Conservation (phyloP, 2,329 filamentous ascomycete species). For the Microcera coccophila region DNA sequence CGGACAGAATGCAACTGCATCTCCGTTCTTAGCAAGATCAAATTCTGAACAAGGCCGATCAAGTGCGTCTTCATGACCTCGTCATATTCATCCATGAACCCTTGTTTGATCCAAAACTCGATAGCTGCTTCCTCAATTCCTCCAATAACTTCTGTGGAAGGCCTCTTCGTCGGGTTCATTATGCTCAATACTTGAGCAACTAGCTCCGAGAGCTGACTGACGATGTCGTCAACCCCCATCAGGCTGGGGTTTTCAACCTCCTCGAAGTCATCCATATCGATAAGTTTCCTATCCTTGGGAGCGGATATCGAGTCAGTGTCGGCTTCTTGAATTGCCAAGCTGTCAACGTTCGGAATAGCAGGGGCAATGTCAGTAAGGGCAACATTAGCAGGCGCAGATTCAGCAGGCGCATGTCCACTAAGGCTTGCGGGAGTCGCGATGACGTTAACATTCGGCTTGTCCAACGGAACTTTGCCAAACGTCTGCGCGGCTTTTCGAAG, state of each 20-base stretch:
- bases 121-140: conserved; percentile 27
- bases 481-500: conserved; percentile 8
- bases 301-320: background rate
- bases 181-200: conserved; percentile 13
- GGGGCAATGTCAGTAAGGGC: background rate
- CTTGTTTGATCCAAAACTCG: conserved; percentile 23
- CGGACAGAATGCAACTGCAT: conserved; percentile 1
- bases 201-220: conserved; percentile 11
- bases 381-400: background rate
- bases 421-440: background rate
- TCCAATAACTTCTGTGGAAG: conserved; percentile 9
- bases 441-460: too few species aligned
- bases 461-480: background rate
- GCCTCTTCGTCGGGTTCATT: background rate
- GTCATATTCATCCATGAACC: conserved; percentile 20
- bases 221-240: background rate
- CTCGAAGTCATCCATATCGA: conserved; percentile 11
- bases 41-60: conserved; percentile 17
- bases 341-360: background rate
- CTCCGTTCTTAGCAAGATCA: conserved; percentile 23
- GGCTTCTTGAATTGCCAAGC: background rate
- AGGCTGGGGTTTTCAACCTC: conserved; percentile 6
- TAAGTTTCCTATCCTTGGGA: conserved; percentile 1
- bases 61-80: conserved; percentile 22
- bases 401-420: background rate